Evolutionary conservation across 345 rosid species (phyloP).

Genomic region (Sisymbrium irio): DNA sequence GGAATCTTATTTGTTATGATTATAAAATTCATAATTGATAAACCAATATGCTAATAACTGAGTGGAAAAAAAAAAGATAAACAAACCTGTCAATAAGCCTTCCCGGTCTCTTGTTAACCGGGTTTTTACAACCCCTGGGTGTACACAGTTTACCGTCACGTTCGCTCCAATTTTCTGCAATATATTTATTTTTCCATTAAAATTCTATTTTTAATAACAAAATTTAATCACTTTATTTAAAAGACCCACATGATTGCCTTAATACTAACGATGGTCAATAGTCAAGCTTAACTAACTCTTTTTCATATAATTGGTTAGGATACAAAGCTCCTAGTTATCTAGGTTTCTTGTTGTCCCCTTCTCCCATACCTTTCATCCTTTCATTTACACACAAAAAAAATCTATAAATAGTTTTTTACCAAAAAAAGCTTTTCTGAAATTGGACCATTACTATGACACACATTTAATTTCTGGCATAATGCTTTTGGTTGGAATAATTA

Average conservation of each 20-base stretch:
- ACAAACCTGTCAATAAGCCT: constrained; percentile 73
- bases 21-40: not conserved
- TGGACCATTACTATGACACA: constrained; percentile 10
- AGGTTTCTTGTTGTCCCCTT: constrained; percentile 21
- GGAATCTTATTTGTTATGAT: constrained; percentile 3
- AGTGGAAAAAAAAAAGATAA: not conserved
- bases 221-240: constrained; percentile 6
- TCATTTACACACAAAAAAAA: not conserved
- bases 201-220: not conserved
- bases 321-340: constrained; percentile 24
- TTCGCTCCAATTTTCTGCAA: constrained; percentile 76
- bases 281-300: constrained; percentile 23
- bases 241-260: constrained; percentile 27
- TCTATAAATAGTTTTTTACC: constrained; percentile 1
- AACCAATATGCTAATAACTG: not conserved
- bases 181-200: not conserved
- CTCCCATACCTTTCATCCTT: not conserved
- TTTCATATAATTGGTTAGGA: constrained; percentile 17
- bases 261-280: constrained; percentile 24
- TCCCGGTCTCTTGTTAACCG: constrained; percentile 92
- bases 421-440: not conserved
- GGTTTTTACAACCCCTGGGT: constrained; percentile 92
- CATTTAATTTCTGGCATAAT: constrained; percentile 11
- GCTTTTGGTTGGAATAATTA: not conserved
- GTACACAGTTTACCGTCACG: constrained; percentile 86